Evolutionary conservation across 495 filamentous ascomycete species (phyloP), one percentile per base, ranked within the genome.

Genomic region (Hyaloscypha bicolor): DNA sequence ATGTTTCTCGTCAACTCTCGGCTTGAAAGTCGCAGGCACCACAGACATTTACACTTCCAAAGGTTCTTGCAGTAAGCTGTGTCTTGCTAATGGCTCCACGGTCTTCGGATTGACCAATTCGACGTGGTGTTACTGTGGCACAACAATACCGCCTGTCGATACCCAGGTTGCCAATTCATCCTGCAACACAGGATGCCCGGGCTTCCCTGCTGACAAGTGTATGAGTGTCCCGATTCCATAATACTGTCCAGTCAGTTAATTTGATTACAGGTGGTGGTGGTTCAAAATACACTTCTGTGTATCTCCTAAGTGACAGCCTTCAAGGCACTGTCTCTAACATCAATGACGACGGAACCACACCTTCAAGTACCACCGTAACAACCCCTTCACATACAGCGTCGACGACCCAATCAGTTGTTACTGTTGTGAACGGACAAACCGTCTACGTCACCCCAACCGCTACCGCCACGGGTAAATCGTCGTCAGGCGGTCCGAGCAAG

Each of bases 91-190:
- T 6, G 63, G 69, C 19, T 71, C 72, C 57, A 21, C 35, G 16
- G 30, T 80, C 19, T 71, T 82, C 72, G 85, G 72, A 37, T 74
- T 81, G 59, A 75, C 73, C 8, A 76, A 78, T 5, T 76, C 76
- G 33, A 74, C 67, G 22, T 72, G 81, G 19, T 93, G 90, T 75
- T 90, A 73, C 62, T 93, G 90, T 72, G 91, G 90, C 45, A 71
- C 83, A 45, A 72, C 73, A 42, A 76, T 90, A 39, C 90, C 90
- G 9, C 79, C 84, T 22, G 69, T 77, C 19, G 62, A 67, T 6
- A 75, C 74, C 55, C 68, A 82, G 65, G 81, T 85, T 3, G 76
- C 80, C 45, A 79, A 87, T 68, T 68, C 66, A 11, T 65, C 80
- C 3, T 93, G 90, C 77, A 81, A 82, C 56, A 77, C 79, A 31